A percentile compares a stretch with the other conserved stretches of the same genome.
These are phyloP conservation scores for Vinca minor DNA, from an alignment of 257 asterid genomes.

Conservation along the genomic window DNA sequence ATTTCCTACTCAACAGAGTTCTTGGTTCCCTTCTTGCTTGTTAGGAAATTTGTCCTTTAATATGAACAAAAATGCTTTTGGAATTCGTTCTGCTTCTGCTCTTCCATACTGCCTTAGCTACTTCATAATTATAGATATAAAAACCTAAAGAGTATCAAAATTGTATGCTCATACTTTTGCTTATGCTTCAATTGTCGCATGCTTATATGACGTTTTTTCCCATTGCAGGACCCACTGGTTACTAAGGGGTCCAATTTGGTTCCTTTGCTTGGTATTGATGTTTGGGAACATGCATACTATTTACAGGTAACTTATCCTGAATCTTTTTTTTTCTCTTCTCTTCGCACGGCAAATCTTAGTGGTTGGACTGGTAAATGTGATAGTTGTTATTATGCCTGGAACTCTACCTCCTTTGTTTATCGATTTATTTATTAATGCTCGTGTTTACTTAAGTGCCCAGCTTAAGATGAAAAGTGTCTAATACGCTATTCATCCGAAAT, in stretches of 20 bases:
- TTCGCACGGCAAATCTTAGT: background rate
- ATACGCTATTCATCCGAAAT: too few relatives aligned
- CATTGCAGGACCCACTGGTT: conserved; percentile 62
- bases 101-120: background rate
- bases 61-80: background rate
- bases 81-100: conserved; percentile 4
- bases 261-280: conserved; percentile 70
- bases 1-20: background rate
- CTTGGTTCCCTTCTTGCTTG: background rate
- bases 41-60: background rate
- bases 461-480: too few relatives aligned
- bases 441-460: background rate
- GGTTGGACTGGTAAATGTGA: background rate
- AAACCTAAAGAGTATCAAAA: background rate
- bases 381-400: background rate
- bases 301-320: conserved; percentile 49
- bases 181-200: background rate
- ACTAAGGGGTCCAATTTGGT: conserved; percentile 61
- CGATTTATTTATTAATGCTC: background rate
- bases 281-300: conserved; percentile 88
- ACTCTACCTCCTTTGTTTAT: background rate
- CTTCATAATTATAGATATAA: background rate
- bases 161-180: background rate
- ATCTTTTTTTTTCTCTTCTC: background rate
- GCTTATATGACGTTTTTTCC: background rate